Percentiles rank a stretch among this genome's conserved stretches.
Conservation (phyloP, 2,329 filamentous ascomycete species). For the Beauveria brongniartii region DNA sequence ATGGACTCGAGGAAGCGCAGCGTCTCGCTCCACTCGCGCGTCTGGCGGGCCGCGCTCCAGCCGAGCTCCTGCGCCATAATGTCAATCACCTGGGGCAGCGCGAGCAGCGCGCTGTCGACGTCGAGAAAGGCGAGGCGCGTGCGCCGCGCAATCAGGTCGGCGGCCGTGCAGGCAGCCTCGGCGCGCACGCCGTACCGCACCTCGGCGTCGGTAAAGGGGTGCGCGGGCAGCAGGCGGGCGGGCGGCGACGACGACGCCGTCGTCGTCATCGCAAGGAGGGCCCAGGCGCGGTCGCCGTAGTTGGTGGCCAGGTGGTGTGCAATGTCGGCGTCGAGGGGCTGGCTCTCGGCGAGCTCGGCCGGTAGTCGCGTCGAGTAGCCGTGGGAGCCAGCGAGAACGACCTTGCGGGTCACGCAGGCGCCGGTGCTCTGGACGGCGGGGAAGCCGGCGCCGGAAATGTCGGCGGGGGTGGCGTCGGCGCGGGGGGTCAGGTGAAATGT, state of each 20-base stretch:
- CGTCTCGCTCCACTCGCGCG: slow-evolving; percentile 46
- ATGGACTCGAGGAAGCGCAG: slow-evolving; percentile 36
- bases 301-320: slow-evolving; percentile 32
- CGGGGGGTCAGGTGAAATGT: slow-evolving; percentile 52
- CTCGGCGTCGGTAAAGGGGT: slow-evolving; percentile 69
- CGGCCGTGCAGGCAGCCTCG: slow-evolving; percentile 65
- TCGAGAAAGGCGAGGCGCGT: slow-evolving; percentile 71
- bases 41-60: slow-evolving; percentile 54
- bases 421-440: slow-evolving; percentile 49
- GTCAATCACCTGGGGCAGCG: slow-evolving; percentile 62
- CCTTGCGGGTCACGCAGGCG: slow-evolving; percentile 64
- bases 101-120: slow-evolving; percentile 60
- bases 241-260: slow-evolving; percentile 39
- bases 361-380: slow-evolving; percentile 43
- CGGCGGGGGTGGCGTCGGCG: slow-evolving; percentile 42
- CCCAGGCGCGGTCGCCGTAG: slow-evolving; percentile 57
- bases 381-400: slow-evolving; percentile 69
- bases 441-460: slow-evolving; percentile 52
- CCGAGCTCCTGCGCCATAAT: slow-evolving; percentile 62
- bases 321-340: slow-evolving; percentile 30
- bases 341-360: slow-evolving; percentile 26
- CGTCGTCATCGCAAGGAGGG: slow-evolving; percentile 53
- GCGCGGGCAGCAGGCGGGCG: slow-evolving; percentile 54
- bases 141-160: slow-evolving; percentile 62
- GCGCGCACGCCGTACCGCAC: slow-evolving; percentile 63